These are phyloP conservation scores for Ophiostoma montium DNA, from an alignment of 2,329 filamentous ascomycete species.

Conservation along the genomic window DNA sequence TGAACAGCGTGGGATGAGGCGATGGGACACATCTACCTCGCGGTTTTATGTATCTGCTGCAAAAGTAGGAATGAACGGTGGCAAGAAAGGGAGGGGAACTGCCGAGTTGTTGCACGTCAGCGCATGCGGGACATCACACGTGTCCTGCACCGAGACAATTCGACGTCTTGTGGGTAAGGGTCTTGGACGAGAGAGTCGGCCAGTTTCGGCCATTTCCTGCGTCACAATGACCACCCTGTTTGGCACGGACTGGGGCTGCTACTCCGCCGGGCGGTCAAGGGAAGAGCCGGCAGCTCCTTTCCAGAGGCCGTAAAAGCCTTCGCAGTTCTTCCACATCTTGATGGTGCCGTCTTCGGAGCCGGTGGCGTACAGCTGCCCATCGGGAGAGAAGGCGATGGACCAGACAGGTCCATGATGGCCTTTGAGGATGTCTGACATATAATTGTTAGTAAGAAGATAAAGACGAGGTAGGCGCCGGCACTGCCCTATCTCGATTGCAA, in stretches of 20 bases:
- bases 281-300: conserved; percentile 26
- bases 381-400: conserved; percentile 88
- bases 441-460: neutral
- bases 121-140: no score
- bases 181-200: neutral
- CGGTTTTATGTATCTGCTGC: neutral
- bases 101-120: no score
- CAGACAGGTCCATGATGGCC: conserved; percentile 96
- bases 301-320: conserved; percentile 52
- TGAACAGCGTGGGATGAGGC: neutral
- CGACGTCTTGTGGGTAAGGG: no score
- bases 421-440: conserved; percentile 67
- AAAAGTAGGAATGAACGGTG: no score
- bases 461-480: no score
- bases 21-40: neutral
- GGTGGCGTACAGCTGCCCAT: conserved; percentile 91
- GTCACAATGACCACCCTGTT: neutral
- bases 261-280: conserved; percentile 23
- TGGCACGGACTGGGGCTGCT: conserved; percentile 17
- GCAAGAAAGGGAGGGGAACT: no score
- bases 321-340: conserved; percentile 71
- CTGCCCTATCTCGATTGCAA: no score
- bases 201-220: neutral
- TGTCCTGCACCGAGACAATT: no score
- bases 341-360: conserved; percentile 96